These are phyloP conservation scores for Carex myosuroides DNA, from an alignment of 176 grass and related monocot species.

Conservation along the genomic window DNA sequence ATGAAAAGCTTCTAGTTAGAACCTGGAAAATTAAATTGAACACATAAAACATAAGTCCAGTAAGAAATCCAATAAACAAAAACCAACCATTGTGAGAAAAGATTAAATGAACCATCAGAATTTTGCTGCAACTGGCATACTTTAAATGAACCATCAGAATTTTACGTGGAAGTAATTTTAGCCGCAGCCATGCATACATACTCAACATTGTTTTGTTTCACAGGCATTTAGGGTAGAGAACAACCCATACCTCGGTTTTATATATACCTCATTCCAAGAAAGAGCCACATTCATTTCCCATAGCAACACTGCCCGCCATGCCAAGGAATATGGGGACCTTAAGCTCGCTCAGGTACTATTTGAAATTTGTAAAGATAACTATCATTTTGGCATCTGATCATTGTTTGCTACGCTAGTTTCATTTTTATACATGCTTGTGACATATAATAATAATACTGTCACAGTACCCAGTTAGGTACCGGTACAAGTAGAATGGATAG, in stretches of 20 bases:
- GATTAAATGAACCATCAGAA: background rate
- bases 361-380: background rate
- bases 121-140: background rate
- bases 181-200: background rate
- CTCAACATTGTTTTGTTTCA: background rate
- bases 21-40: background rate
- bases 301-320: conserved; percentile 55
- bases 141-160: too few species aligned
- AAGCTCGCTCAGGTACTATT: conserved; percentile 58
- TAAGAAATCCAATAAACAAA: background rate
- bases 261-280: conserved; percentile 87
- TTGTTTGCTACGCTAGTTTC: too few species aligned
- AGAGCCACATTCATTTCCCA: conserved; percentile 77
- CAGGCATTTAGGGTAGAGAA: conserved; percentile 59
- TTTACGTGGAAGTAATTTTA: background rate
- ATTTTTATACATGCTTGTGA: background rate
- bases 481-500: background rate
- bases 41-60: background rate
- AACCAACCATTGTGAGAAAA: background rate
- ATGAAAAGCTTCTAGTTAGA: background rate
- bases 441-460: background rate
- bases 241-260: conserved; percentile 65
- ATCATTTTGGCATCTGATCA: background rate
- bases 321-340: conserved; percentile 58
- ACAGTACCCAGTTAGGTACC: background rate